Base-by-base conservation (phyloP, 176 grass and related monocot genomes). In the Bothriochloa decipiens region DNA sequence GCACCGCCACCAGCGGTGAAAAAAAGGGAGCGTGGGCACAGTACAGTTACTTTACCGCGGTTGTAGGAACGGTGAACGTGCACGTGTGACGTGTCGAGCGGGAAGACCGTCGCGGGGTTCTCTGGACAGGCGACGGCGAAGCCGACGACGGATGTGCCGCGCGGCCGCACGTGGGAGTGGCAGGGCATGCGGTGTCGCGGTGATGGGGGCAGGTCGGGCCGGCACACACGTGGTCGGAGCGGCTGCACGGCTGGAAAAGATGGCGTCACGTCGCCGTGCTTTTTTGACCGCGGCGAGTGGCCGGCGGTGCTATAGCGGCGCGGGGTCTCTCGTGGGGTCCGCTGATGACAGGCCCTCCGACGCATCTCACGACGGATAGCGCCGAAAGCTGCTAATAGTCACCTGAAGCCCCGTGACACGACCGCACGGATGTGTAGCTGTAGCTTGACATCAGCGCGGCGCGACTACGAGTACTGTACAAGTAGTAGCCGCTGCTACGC, bases 171-270 rank as follows among this genome's bases (percentile, higher is more conserved):
- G 70, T 81, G 82, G 77, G 62, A 17, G 74, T 36, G 63, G 40
- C 70, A 7, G 65, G 63, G 83, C 46, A 35, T 22, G 65, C 43
- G 72, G 66, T 90, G 79, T 78, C 83, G 88, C 83, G 43, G 79
- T 72, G 73, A 77, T 35, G 88, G 83, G 35, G 26, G 83, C 88
- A 86, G 72, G 72, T 43, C 43, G 72, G 78, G 61, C 73, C 83
- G 72, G 3, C 65, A 55, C 73, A 15, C 83, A 90, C 83, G 83
- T 90, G 88, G 40, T 11, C 17, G 8, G 71, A 68, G 43, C 40
- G 11, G 20, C 36, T 27, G 43, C 61, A 7, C 5, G 17, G 18
- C 29, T 61, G n/a, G 35, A 70, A 80, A 87, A 76, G 70, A 36
- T 26, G 62, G 86, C 78, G 70, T 67, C 71, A 8, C 85, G 35